Conservation (phyloP, 805 yeast genomes). For the Kregervanrija fluxuum region DNA sequence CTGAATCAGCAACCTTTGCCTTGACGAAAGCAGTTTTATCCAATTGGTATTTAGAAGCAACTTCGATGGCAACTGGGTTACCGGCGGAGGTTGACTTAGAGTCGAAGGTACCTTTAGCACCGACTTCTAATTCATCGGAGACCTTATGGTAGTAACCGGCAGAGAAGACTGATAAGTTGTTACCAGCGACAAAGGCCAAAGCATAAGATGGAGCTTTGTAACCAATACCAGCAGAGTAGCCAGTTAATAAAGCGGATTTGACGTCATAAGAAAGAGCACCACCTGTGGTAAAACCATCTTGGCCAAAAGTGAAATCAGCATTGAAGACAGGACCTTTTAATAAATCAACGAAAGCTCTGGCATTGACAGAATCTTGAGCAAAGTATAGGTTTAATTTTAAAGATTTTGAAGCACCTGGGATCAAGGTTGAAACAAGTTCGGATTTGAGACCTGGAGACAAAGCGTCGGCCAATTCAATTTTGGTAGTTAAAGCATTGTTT, state of each 20-base stretch:
- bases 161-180: conserved; percentile 81
- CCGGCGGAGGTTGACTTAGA: conserved; percentile 64
- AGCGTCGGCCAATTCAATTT: conserved; percentile 85
- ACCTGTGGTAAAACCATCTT: conserved; percentile 95
- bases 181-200: conserved; percentile 74
- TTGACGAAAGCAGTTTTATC: conserved; percentile 86
- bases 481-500: conserved; percentile 85
- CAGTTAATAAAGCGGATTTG: conserved; percentile 84
- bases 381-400: conserved; percentile 87
- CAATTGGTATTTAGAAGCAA: conserved; percentile 89
- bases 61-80: conserved; percentile 84
- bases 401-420: conserved; percentile 79
- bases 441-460: conserved; percentile 93
- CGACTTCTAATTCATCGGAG: conserved; percentile 86
- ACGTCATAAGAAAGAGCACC: conserved; percentile 97
- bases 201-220: conserved; percentile 86
- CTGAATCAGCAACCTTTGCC: conserved; percentile 95
- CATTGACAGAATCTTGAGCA: conserved; percentile 88
- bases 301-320: conserved; percentile 92
- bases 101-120: conserved; percentile 96
- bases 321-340: conserved; percentile 93
- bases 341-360: conserved; percentile 91
- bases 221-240: conserved; percentile 90
- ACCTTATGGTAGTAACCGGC: conserved; percentile 98
- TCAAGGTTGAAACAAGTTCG: conserved; percentile 79